phyloP scores from a whole-genome alignment of 495 filamentous ascomycete genomes.

The Aspergillus egyptiacus region DNA sequence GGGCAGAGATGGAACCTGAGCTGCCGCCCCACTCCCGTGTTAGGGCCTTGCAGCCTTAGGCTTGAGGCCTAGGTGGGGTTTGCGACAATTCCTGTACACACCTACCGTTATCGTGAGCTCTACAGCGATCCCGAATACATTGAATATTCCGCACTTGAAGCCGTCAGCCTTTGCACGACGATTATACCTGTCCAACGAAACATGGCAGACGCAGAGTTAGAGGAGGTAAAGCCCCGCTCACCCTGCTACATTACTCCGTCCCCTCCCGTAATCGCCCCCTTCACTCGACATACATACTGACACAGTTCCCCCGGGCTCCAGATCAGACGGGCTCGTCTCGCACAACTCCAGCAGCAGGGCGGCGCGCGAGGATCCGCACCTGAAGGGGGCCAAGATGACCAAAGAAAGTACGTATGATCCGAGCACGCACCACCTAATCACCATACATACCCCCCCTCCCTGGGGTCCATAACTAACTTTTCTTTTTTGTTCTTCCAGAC shows the following conservation, averaged over 20 bases:
- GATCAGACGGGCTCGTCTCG: conserved; percentile 84
- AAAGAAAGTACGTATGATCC: conserved; percentile 48
- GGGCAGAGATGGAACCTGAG: too few species aligned
- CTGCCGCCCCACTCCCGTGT: not conserved
- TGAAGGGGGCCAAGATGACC: conserved; percentile 53
- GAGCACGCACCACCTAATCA: too few species aligned
- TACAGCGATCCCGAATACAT: too few species aligned
- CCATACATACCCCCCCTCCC: too few species aligned
- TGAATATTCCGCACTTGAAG: too few species aligned
- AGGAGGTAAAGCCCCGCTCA: conserved; percentile 50
- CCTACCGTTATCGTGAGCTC: too few species aligned
- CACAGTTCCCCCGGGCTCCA: conserved; percentile 32
- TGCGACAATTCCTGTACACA: not conserved
- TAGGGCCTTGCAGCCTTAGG: conserved; percentile 20
- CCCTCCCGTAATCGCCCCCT: not conserved
- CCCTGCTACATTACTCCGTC: not conserved
- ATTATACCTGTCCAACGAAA: conserved; percentile 2
- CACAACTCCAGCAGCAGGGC: conserved; percentile 74
- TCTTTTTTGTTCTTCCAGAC: conserved; percentile 41
- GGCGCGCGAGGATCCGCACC: conserved; percentile 44
- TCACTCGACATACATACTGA: not conserved
- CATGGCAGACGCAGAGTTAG: conserved; percentile 85
- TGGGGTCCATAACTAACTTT: too few species aligned
- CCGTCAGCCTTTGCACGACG: too few species aligned
- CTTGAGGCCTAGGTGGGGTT: conserved; percentile 13